These are phyloP conservation scores for Nyssa sinensis DNA, from an alignment of 148 eudicot genomes.

Conservation along the genomic window DNA sequence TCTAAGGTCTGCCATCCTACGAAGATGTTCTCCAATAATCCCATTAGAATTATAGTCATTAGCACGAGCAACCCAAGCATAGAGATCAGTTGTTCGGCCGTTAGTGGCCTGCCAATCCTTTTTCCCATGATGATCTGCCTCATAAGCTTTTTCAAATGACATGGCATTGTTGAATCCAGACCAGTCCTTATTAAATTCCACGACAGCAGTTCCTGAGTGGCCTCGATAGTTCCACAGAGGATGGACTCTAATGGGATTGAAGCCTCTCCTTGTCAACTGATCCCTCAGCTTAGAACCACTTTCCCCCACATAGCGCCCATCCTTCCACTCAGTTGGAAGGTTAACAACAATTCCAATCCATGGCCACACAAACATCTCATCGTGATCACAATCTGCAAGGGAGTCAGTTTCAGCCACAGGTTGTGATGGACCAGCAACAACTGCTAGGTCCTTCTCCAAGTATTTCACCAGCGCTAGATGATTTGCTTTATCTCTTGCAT, in stretches of 20 bases:
- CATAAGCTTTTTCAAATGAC: constrained; percentile 86
- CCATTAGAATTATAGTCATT: constrained; percentile 73
- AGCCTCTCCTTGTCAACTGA: constrained; percentile 65
- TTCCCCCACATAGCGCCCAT: constrained; percentile 74
- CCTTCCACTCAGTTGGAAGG: constrained; percentile 56
- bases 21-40: constrained; percentile 75
- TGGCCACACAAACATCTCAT: constrained; percentile 94
- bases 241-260: constrained; percentile 73
- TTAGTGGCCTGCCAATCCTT: constrained; percentile 64
- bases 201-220: constrained; percentile 84
- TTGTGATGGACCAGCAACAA: constrained; percentile 48
- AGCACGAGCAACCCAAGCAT: constrained; percentile 98
- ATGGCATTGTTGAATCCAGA: constrained; percentile 75
- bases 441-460: constrained; percentile 54
- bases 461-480: constrained; percentile 74
- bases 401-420: constrained; percentile 35
- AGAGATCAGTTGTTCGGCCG: constrained; percentile 52
- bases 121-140: constrained; percentile 76
- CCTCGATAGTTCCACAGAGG: constrained; percentile 86
- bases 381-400: constrained; percentile 50
- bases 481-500: constrained; percentile 76
- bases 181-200: constrained; percentile 90
- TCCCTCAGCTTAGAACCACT: constrained; percentile 97
- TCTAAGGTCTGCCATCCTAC: constrained; percentile 79
- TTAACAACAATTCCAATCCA: constrained; percentile 91